Percentiles rank a stretch among this genome's conserved stretches.
phyloP scores from a whole-genome alignment of 768 basidiomycete species.

The Russula virescens region DNA sequence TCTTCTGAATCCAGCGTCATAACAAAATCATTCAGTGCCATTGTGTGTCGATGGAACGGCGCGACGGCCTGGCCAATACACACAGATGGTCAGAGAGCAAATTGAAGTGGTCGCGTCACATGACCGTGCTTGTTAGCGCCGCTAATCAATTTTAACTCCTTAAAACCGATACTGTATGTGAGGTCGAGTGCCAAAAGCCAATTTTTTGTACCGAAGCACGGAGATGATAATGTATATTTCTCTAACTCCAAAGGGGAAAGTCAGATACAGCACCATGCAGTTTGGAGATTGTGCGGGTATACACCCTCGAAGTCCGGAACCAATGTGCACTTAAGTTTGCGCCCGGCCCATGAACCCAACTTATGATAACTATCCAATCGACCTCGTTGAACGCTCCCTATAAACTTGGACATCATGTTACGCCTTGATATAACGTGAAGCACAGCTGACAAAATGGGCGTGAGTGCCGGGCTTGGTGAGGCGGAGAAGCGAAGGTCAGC shows the following conservation, averaged over 20 bases:
- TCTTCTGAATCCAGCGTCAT: conserved; percentile 81
- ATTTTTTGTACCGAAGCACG: too few relatives aligned
- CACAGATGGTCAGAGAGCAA: background rate
- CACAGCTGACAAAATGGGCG: conserved; percentile 37
- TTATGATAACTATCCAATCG: conserved; percentile 39
- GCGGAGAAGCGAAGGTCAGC: conserved; percentile 55
- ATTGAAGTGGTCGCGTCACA: background rate
- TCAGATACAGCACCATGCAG: too few relatives aligned
- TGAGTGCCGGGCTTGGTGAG: conserved; percentile 19
- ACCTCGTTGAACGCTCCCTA: conserved; percentile 42
- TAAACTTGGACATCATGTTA: conserved; percentile 44
- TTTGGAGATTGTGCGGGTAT: too few relatives aligned
- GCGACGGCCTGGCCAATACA: background rate
- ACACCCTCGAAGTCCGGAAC: background rate
- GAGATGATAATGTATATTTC: too few relatives aligned
- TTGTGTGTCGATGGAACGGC: conserved; percentile 26
- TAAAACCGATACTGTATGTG: too few relatives aligned
- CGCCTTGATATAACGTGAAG: too few relatives aligned
- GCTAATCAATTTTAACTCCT: too few relatives aligned
- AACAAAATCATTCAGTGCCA: conserved; percentile 58
- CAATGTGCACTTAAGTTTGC: too few relatives aligned
- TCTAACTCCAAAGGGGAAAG: too few relatives aligned
- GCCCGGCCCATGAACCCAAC: conserved; percentile 43
- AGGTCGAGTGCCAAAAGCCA: too few relatives aligned
- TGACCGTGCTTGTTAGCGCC: conserved; percentile 2